A percentile compares a stretch with the other conserved stretches of the same genome.
These are phyloP conservation scores for Caloboletus firmus DNA, from an alignment of 1,284 basidiomycete genomes.

Conservation along the genomic window DNA sequence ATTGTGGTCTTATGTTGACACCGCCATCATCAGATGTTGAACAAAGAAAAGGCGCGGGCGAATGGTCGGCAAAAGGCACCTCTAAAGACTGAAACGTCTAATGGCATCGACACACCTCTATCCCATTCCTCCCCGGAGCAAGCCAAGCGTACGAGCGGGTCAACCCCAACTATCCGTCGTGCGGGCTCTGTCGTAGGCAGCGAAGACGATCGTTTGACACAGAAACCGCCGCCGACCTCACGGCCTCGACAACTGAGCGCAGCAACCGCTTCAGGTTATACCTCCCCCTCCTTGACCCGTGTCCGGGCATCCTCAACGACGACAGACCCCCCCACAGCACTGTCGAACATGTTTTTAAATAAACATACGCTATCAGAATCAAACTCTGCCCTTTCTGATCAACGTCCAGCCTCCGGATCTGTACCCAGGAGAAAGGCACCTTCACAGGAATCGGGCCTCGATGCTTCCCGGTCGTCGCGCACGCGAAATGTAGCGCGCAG, in stretches of 20 bases:
- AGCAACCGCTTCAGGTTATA: slow-evolving; percentile 31
- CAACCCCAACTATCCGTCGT: slow-evolving; percentile 47
- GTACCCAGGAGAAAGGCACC: slow-evolving; percentile 19
- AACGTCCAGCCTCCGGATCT: slow-evolving; percentile 34
- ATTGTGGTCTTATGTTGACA: slow-evolving; percentile 22
- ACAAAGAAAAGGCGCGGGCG: slow-evolving; percentile 60
- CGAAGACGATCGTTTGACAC: slow-evolving; percentile 50
- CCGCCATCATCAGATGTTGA: slow-evolving; percentile 50
- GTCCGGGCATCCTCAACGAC: slow-evolving; percentile 34
- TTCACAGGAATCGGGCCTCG: slow-evolving; percentile 32
- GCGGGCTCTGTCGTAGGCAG: slow-evolving; percentile 59
- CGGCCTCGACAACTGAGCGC: slow-evolving; percentile 39
- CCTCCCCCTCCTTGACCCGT: slow-evolving; percentile 24
- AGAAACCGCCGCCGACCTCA: slow-evolving; percentile 30
- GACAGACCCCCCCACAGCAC: slow-evolving; percentile 25
- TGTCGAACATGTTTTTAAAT: slow-evolving; percentile 13
- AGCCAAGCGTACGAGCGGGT: slow-evolving; percentile 26
- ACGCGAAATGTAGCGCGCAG: slow-evolving; percentile 54
- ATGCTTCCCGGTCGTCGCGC: slow-evolving; percentile 40
- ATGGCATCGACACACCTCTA: slow-evolving; percentile 15
- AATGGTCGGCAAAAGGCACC: slow-evolving; percentile 37
- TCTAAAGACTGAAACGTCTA: slow-evolving; percentile 27
- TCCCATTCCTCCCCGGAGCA: slow-evolving; percentile 23
- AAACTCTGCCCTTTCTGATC: slow-evolving; percentile 21
- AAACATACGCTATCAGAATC: slow-evolving; percentile 30